A percentile compares a stretch with the other conserved stretches of the same genome.
Conservation (phyloP, 352 stramenopile genomes). For the Elongisporangium senticosum region DNA sequence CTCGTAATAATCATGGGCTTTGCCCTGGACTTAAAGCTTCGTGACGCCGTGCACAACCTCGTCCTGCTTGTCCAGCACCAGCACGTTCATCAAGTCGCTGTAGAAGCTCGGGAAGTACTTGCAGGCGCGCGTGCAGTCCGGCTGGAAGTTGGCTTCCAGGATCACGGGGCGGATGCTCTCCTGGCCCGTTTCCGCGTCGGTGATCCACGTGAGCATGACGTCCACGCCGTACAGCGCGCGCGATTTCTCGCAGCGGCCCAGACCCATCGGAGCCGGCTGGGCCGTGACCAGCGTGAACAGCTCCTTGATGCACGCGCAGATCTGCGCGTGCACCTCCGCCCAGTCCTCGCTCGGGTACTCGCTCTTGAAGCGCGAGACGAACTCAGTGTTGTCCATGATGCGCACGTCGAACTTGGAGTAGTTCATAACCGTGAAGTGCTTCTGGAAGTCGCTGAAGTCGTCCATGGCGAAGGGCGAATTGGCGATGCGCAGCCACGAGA, state of each 20-base stretch:
- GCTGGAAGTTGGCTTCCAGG: conserved; percentile 52
- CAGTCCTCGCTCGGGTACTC: conserved; percentile 50
- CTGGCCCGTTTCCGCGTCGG: conserved; percentile 24
- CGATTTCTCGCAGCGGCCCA: conserved; percentile 46
- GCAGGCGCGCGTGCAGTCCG: conserved; percentile 46
- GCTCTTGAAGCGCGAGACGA: conserved; percentile 38
- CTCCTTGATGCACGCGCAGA: conserved; percentile 41
- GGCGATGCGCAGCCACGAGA: conserved; percentile 48
- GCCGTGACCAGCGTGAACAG: conserved; percentile 39
- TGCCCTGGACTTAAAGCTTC: conserved; percentile 19
- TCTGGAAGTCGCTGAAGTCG: conserved; percentile 49
- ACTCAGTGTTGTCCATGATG: conserved; percentile 47
- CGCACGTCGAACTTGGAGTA: conserved; percentile 42
- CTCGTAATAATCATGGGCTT: not conserved
- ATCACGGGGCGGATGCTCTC: conserved; percentile 38
- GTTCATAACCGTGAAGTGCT: conserved; percentile 65
- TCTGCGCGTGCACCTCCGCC: conserved; percentile 30
- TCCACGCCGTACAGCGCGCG: conserved; percentile 52
- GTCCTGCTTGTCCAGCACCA: conserved; percentile 35
- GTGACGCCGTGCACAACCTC: conserved; percentile 36
- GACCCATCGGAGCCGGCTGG: conserved; percentile 31
- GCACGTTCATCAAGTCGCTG: conserved; percentile 50
- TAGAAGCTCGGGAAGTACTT: conserved; percentile 54
- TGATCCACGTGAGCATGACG: conserved; percentile 45
- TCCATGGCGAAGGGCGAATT: conserved; percentile 59